Evolutionary conservation across 2,329 filamentous ascomycete species (phyloP).

Genomic region (Aspergillus alliaceus): DNA sequence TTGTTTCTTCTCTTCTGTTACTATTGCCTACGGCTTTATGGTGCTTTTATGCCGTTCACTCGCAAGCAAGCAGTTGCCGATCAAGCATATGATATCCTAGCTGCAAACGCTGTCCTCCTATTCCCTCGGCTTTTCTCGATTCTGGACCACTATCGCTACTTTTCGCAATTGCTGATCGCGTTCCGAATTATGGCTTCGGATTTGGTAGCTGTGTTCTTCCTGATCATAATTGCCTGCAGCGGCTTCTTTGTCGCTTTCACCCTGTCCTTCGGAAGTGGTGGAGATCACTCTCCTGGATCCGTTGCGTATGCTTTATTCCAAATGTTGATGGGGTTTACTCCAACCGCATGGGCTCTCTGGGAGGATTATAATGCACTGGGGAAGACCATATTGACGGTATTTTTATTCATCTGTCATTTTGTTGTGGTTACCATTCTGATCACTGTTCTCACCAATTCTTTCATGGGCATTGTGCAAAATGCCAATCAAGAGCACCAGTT

Average conservation of each 20-base stretch:
- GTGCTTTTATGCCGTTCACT: constrained; percentile 76
- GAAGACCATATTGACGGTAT: constrained; percentile 72
- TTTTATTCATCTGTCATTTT: constrained; percentile 94
- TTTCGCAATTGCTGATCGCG: constrained; percentile 89
- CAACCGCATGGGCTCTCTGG: constrained; percentile 90
- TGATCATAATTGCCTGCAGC: constrained; percentile 85
- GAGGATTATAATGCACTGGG: constrained; percentile 77
- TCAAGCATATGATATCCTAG: constrained; percentile 91
- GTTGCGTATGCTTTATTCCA: constrained; percentile 93
- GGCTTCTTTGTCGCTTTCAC: constrained; percentile 96
- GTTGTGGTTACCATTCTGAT: constrained; percentile 91
- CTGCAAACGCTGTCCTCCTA: constrained; percentile 83
- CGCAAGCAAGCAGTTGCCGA: constrained; percentile 69
- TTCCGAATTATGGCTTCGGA: constrained; percentile 94
- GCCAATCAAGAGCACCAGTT: constrained; percentile 91
- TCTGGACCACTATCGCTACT: constrained; percentile 92
- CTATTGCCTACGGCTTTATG: constrained; percentile 85
- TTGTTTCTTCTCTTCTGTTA: constrained; percentile 82
- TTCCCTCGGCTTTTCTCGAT: constrained; percentile 90
- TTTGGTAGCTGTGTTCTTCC: constrained; percentile 76
- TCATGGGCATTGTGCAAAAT: constrained; percentile 92
- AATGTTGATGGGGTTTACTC: constrained; percentile 92
- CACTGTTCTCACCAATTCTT: constrained; percentile 93
- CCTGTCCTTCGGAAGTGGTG: constrained; percentile 67
- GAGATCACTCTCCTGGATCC: constrained; percentile 64